Conservation (phyloP, 495 filamentous ascomycete genomes). For the Aspergillus biplanus region DNA sequence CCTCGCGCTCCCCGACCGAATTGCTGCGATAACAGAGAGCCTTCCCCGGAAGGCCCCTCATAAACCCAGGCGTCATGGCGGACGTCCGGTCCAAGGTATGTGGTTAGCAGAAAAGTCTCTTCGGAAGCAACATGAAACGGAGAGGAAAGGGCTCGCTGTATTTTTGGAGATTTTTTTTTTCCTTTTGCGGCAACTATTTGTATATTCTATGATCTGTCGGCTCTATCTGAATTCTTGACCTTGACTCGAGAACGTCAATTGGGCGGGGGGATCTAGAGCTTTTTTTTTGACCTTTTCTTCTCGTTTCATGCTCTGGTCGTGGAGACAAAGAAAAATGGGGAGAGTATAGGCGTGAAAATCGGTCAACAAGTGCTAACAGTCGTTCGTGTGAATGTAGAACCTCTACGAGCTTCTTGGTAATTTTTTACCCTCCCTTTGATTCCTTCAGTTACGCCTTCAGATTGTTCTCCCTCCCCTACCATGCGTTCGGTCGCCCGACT, state of each 20-base stretch:
- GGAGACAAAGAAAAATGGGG: neutral
- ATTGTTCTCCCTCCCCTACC: neutral
- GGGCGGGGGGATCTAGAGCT: neutral
- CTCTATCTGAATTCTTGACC: neutral
- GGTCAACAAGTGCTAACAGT: slow-evolving; percentile 28
- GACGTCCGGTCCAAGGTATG: slow-evolving; percentile 58
- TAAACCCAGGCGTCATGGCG: slow-evolving; percentile 54
- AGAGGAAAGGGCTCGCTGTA: neutral
- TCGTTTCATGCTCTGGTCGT: neutral
- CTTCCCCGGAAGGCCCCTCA: slow-evolving; percentile 55
- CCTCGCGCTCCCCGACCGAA: slow-evolving; percentile 33
- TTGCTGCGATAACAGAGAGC: slow-evolving; percentile 50
- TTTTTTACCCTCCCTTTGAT: slow-evolving; percentile 40
- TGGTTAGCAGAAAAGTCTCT: slow-evolving; percentile 2
- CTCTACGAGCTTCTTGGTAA: slow-evolving; percentile 88
- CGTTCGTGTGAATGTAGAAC: slow-evolving; percentile 56
- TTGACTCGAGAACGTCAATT: slow-evolving; percentile 3
- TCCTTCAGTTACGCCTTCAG: slow-evolving; percentile 7
- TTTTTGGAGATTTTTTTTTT: neutral
- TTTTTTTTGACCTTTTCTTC: slow-evolving; percentile 3
- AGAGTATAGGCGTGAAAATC: neutral
- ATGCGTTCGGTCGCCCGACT: no score
- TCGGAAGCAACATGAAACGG: neutral
- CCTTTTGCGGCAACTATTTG: neutral
- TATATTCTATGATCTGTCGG: neutral